These are phyloP conservation scores for Nothomitra cinnamomea DNA, from an alignment of 2,329 filamentous ascomycete genomes.

Conservation along the genomic window DNA sequence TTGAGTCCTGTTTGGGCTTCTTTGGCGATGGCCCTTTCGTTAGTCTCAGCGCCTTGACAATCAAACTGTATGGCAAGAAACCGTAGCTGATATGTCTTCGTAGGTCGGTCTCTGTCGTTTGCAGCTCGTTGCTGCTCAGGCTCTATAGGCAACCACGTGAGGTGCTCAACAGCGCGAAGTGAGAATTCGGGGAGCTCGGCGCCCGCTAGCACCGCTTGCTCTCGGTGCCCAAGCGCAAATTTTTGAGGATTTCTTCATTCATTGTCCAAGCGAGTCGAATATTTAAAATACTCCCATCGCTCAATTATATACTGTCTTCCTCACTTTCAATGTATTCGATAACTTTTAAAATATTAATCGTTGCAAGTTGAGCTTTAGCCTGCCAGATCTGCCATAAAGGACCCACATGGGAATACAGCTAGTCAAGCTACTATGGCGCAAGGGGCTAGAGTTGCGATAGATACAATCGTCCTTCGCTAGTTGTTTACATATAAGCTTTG, in stretches of 20 bases:
- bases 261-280: background rate
- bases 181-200: background rate
- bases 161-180: background rate
- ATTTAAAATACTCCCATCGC: background rate
- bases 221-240: background rate
- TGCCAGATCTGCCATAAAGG: no score
- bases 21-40: background rate
- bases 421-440: no score
- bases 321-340: background rate
- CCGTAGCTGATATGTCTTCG: background rate
- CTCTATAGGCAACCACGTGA: background rate
- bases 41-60: background rate
- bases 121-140: background rate
- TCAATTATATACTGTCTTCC: background rate
- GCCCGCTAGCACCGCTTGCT: background rate
- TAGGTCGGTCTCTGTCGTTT: no score
- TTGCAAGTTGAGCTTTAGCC: no score
- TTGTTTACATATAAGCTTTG: no score
- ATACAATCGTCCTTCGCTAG: no score
- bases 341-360: no score
- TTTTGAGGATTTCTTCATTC: background rate
- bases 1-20: background rate
- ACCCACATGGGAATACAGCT: no score
- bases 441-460: no score
- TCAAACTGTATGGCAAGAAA: no score